A percentile compares a stretch with the other conserved stretches of the same genome.
Conservation (phyloP, 441 rosid genomes). For the Syzygium syzygioides region DNA sequence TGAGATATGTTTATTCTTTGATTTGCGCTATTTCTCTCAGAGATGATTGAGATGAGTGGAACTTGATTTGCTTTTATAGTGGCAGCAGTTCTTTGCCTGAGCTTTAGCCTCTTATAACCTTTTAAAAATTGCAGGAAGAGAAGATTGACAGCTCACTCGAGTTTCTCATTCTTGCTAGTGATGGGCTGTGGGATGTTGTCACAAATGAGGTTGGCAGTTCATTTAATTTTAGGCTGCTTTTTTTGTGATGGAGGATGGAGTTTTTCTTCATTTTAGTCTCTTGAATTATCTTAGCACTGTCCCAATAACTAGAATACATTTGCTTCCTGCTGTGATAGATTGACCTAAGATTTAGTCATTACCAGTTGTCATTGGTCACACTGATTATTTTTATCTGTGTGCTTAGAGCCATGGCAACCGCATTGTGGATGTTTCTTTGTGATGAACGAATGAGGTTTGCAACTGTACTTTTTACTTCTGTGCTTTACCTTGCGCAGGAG, state of each 20-base stretch:
- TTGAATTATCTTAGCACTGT: not conserved
- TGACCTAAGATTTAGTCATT: not conserved
- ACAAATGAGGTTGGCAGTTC: slow-evolving; percentile 65
- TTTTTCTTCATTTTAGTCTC: not conserved
- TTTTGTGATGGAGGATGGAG: not conserved
- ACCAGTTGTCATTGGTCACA: not conserved
- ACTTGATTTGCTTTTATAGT: not conserved
- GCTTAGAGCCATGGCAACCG: not conserved
- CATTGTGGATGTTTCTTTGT: not conserved
- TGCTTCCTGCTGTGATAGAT: not conserved
- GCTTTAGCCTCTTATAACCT: not conserved
- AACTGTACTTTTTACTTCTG: not conserved
- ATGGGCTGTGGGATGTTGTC: slow-evolving; percentile 98
- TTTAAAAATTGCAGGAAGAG: slow-evolving; percentile 63
- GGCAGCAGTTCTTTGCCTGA: not conserved
- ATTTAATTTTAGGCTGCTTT: not conserved
- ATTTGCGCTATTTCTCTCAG: not conserved
- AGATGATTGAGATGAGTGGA: not conserved
- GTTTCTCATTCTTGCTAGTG: slow-evolving; percentile 97
- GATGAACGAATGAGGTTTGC: not conserved
- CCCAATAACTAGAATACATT: not conserved
- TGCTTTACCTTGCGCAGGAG: slow-evolving; percentile 40
- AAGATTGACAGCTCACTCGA: slow-evolving; percentile 83
- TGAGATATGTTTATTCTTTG: not conserved
- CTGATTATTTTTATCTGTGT: not conserved